phyloP scores from a whole-genome alignment of 73 alveolate species.

The Uronychia setigera region DNA sequence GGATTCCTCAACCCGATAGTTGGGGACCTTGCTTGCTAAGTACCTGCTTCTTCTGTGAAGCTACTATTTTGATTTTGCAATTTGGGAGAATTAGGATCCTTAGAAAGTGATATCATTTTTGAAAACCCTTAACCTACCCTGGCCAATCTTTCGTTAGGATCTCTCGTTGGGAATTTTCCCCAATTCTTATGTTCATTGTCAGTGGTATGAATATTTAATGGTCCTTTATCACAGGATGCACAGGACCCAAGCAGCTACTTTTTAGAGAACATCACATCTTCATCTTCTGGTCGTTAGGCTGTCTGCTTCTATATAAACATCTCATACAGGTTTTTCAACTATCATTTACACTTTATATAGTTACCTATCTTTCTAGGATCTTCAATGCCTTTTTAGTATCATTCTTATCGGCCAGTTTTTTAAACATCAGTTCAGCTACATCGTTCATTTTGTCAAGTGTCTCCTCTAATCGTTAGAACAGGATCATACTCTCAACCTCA shows the following conservation, averaged over 20 bases:
- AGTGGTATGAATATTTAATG: neutral
- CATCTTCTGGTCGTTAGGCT: constrained; percentile 55
- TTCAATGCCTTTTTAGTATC: constrained; percentile 81
- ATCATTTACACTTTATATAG: too few species aligned
- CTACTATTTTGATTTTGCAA: too few species aligned
- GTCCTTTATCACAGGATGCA: constrained; percentile 83
- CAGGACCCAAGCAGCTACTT: constrained; percentile 88
- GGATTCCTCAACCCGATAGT: too few species aligned
- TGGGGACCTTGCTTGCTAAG: too few species aligned
- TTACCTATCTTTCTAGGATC: constrained; percentile 71
- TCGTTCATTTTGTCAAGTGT: constrained; percentile 63
- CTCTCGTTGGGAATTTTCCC: constrained; percentile 88
- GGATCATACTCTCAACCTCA: neutral
- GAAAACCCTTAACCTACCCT: constrained; percentile 91
- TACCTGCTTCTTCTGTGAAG: too few species aligned
- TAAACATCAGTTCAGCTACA: constrained; percentile 69
- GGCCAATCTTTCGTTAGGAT: constrained; percentile 82
- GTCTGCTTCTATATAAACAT: constrained; percentile 12
- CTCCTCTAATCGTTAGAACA: constrained; percentile 24
- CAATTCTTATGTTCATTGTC: constrained; percentile 74
- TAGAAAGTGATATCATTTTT: constrained; percentile 83
- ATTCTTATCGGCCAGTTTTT: constrained; percentile 83
- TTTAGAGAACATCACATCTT: constrained; percentile 82
- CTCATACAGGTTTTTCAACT: constrained; percentile 18
- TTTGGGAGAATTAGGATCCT: constrained; percentile 13